Conservation (phyloP, 1,284 basidiomycete species). For the Austropuccinia psidii region DNA sequence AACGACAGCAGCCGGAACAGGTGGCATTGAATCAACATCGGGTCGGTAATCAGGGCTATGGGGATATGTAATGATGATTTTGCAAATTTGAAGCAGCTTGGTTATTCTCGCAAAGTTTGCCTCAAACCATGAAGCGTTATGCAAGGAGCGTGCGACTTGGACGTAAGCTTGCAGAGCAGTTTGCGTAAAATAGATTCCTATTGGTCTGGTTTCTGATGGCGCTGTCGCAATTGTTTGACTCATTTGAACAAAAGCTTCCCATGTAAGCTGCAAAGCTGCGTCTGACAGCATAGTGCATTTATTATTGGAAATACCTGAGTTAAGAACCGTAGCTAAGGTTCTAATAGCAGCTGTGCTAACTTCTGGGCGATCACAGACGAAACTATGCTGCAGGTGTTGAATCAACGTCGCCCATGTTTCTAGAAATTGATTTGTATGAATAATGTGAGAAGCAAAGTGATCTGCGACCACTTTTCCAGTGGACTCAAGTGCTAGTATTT, state of each 20-base stretch:
- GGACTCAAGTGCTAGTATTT: conserved; percentile 73
- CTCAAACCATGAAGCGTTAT: conserved; percentile 49
- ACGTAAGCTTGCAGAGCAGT: conserved; percentile 74
- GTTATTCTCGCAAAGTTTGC: conserved; percentile 60
- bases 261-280: conserved; percentile 8
- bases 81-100: conserved; percentile 66
- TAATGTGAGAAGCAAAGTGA: conserved; percentile 66
- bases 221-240: conserved; percentile 38
- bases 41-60: conserved; percentile 75
- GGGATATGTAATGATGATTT: conserved; percentile 71
- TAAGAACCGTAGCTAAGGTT: conserved; percentile 67
- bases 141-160: conserved; percentile 56
- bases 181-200: conserved; percentile 59
- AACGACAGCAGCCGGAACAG: conserved; percentile 66
- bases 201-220: conserved; percentile 45
- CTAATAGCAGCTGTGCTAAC: conserved; percentile 71
- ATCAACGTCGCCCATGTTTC: conserved; percentile 67
- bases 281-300: conserved; percentile 41
- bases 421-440: conserved; percentile 61
- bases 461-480: conserved; percentile 74
- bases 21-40: conserved; percentile 73
- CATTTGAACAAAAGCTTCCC: conserved; percentile 33
- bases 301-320: conserved; percentile 51
- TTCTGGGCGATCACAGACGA: conserved; percentile 60
- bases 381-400: conserved; percentile 60